phyloP scores from a whole-genome alignment of 371 early-diverging fungal genomes.

The Mucor sp. region DNA sequence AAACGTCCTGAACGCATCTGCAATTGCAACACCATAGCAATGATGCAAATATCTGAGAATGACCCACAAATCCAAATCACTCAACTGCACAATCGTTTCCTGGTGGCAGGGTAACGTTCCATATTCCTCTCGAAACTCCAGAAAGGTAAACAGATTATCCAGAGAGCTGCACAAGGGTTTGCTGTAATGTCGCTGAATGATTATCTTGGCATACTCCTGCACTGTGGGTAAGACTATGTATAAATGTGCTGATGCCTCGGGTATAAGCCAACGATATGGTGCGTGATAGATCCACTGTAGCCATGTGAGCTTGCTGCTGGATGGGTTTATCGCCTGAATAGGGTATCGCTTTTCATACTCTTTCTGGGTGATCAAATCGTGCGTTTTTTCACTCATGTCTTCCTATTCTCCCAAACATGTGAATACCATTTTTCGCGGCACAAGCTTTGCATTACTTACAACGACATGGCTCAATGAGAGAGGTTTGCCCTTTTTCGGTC shows the following conservation, averaged over 20 bases:
- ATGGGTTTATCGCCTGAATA: not conserved
- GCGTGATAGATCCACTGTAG: constrained; percentile 4
- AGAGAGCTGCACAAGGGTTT: constrained; percentile 19
- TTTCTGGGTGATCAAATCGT: constrained; percentile 27
- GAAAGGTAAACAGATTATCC: constrained; percentile 32
- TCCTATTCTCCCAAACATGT: not conserved
- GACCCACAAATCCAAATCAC: constrained; percentile 35
- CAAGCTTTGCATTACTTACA: constrained; percentile 10
- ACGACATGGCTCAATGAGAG: constrained; percentile 19
- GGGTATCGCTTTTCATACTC: constrained; percentile 17
- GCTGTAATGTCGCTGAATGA: constrained; percentile 8
- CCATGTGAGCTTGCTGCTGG: constrained; percentile 5
- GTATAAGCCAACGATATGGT: constrained; percentile 11
- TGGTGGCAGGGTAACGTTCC: constrained; percentile 8
- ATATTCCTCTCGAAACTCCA: constrained; percentile 34
- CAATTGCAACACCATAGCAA: constrained; percentile 32
- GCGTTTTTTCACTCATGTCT: constrained; percentile 16
- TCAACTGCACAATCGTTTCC: constrained; percentile 11
- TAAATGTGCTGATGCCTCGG: constrained; percentile 1
- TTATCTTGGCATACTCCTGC: constrained; percentile 23
- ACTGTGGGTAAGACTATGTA: constrained; percentile 39
- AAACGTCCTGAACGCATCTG: constrained; percentile 30
- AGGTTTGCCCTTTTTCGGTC: constrained; percentile 22
- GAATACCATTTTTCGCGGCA: not conserved
- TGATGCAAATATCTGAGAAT: constrained; percentile 33